Percentiles rank a stretch among this genome's conserved stretches.
Conservation (phyloP, 805 yeast species). For the Nematodospora valgi region DNA sequence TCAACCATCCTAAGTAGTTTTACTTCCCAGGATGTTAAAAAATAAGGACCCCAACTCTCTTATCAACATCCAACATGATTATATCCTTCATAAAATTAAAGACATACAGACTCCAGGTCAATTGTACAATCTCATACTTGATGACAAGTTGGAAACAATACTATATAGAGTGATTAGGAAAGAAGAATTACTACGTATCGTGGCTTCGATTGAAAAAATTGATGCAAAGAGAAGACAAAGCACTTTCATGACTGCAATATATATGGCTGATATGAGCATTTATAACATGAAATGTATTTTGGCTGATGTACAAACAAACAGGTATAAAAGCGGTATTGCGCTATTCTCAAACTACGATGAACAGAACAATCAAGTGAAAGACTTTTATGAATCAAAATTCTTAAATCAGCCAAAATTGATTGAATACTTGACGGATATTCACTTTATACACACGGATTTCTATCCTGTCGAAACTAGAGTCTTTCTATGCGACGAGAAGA, state of each 20-base stretch:
- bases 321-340: slow-evolving; percentile 73
- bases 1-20: too few relatives aligned
- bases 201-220: slow-evolving; percentile 61
- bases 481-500: slow-evolving; percentile 58
- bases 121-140: slow-evolving; percentile 48
- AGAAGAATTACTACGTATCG: slow-evolving; percentile 49
- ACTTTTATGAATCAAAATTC: slow-evolving; percentile 17
- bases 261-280: slow-evolving; percentile 66
- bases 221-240: slow-evolving; percentile 61
- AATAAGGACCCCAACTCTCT: slow-evolving; percentile 24
- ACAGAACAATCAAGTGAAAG: slow-evolving; percentile 1
- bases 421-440: slow-evolving; percentile 26
- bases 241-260: slow-evolving; percentile 71
- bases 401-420: slow-evolving; percentile 27
- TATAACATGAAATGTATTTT: slow-evolving; percentile 73
- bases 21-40: slow-evolving; percentile 3
- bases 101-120: slow-evolving; percentile 25
- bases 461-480: slow-evolving; percentile 68
- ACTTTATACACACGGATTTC: slow-evolving; percentile 35
- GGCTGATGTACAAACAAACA: slow-evolving; percentile 68
- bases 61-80: slow-evolving; percentile 26
- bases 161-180: slow-evolving; percentile 47
- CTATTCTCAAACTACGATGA: slow-evolving; percentile 59
- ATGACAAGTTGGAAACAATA: slow-evolving; percentile 48
- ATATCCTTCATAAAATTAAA: slow-evolving; percentile 28